phyloP scores from a whole-genome alignment of 805 yeast species.

The Wilhelminamyces savonicus region DNA sequence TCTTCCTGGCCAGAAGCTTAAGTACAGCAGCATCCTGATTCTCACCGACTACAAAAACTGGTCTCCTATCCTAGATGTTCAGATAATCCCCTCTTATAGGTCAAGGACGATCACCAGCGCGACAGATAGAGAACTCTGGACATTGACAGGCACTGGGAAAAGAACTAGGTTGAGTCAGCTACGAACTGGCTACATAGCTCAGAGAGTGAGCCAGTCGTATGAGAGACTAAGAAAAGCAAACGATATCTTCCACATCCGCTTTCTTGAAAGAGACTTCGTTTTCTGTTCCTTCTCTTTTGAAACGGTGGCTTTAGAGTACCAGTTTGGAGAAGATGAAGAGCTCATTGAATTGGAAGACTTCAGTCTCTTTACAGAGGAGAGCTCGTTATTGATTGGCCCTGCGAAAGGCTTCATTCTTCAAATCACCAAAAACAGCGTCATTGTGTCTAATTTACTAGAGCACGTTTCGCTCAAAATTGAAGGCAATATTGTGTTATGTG shows the following conservation, averaged over 20 bases:
- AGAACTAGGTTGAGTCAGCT: conserved; percentile 27
- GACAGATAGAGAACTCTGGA: conserved; percentile 38
- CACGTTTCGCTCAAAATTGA: conserved; percentile 1
- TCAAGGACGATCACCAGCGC: conserved; percentile 11
- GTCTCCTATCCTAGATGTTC: conserved; percentile 42
- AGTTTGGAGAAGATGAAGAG: conserved; percentile 12
- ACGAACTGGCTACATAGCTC: conserved; percentile 24
- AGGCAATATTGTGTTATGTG: conserved; percentile 8
- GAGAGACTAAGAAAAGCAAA: conserved; percentile 26
- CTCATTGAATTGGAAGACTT: conserved; percentile 21
- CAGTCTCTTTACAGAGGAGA: conserved; percentile 6
- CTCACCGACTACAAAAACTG: conserved; percentile 34
- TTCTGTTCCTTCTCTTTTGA: conserved; percentile 34
- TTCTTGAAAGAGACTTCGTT: conserved; percentile 15
- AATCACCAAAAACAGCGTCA: conserved; percentile 15
- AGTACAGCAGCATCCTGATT: conserved; percentile 17
- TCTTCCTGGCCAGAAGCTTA: conserved; percentile 7
- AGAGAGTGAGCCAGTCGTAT: conserved; percentile 18
- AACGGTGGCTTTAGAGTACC: conserved; percentile 28
- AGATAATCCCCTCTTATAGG: conserved; percentile 21
- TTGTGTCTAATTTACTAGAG: conserved; percentile 16
- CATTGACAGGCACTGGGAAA: conserved; percentile 30
- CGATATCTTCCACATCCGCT: conserved; percentile 9
- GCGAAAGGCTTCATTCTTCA: conserved; percentile 16
- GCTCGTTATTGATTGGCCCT: conserved; percentile 11